Evolutionary conservation across 805 yeast genomes (phyloP).

Genomic region (Nakazawaea laoshanensis): DNA sequence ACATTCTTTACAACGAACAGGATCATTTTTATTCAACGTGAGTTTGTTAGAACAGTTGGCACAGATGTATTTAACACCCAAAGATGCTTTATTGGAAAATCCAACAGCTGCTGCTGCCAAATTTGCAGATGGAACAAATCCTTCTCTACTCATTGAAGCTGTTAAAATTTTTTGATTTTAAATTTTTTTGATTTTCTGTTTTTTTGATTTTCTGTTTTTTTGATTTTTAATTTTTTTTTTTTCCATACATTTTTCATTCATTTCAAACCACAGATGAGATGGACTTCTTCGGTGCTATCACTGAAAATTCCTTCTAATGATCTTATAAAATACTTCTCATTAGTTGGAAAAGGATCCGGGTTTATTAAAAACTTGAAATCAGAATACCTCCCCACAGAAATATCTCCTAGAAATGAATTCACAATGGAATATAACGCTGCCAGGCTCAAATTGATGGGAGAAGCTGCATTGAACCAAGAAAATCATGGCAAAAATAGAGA

Average conservation of each 20-base stretch:
- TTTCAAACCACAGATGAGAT: too few species aligned
- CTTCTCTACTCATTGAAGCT: conserved; percentile 58
- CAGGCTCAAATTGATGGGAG: conserved; percentile 1
- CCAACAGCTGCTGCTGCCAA: conserved; percentile 84
- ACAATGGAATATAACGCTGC: conserved; percentile 6
- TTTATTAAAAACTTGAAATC: conserved; percentile 5
- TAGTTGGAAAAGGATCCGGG: conserved; percentile 6
- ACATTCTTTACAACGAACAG: conserved; percentile 96
- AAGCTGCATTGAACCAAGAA: not conserved
- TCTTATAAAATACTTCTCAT: not conserved
- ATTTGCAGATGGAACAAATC: conserved; percentile 68
- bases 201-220: not conserved
- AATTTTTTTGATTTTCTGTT: conserved; percentile 1
- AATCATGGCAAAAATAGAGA: conserved; percentile 1
- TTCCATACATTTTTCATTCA: too few species aligned
- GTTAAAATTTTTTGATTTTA: conserved; percentile 1
- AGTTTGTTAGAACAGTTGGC: conserved; percentile 93
- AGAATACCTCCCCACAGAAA: not conserved
- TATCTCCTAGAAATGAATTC: not conserved
- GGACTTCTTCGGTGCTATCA: too few species aligned
- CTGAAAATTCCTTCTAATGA: too few species aligned
- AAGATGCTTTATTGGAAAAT: conserved; percentile 51
- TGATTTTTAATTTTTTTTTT: too few species aligned
- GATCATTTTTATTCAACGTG: conserved; percentile 85
- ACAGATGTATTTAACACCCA: conserved; percentile 89